Percentiles rank a stretch among this genome's conserved stretches.
Evolutionary conservation across 2,329 filamentous ascomycete species (phyloP).

Genomic region (Onygenales sp.): DNA sequence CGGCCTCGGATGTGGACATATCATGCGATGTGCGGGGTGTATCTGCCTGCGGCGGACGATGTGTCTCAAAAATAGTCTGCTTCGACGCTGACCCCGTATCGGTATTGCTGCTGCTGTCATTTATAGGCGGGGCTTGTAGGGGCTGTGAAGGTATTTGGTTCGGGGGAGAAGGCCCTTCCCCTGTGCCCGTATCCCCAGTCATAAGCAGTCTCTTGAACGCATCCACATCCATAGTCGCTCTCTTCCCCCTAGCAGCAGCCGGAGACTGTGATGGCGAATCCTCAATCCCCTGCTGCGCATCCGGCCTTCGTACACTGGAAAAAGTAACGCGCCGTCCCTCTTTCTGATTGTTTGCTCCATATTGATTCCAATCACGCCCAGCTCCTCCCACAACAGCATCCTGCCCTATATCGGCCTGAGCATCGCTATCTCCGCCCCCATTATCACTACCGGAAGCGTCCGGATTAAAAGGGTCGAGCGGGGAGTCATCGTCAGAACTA

Average conservation of each 20-base stretch:
- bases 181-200: slow-evolving; percentile 52
- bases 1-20: slow-evolving; percentile 44
- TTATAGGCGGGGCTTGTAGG: background rate
- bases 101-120: slow-evolving; percentile 2
- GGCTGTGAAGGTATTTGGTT: background rate
- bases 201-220: slow-evolving; percentile 68
- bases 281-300: slow-evolving; percentile 2
- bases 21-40: slow-evolving; percentile 53
- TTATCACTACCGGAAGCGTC: slow-evolving; percentile 19
- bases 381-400: background rate
- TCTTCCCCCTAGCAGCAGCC: slow-evolving; percentile 11
- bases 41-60: slow-evolving; percentile 22
- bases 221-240: slow-evolving; percentile 59
- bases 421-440: slow-evolving; percentile 16
- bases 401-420: background rate
- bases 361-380: background rate
- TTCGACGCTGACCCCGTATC: background rate
- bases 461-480: slow-evolving; percentile 30
- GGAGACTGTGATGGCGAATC: background rate
- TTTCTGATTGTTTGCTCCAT: background rate
- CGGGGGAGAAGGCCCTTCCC: slow-evolving; percentile 5
- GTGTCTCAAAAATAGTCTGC: slow-evolving; percentile 13
- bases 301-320: background rate
- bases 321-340: background rate
- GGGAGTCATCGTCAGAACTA: slow-evolving; percentile 20